Evolutionary conservation across 1,139 yeast species (phyloP).

Genomic region (Chernovozyma aurita): DNA sequence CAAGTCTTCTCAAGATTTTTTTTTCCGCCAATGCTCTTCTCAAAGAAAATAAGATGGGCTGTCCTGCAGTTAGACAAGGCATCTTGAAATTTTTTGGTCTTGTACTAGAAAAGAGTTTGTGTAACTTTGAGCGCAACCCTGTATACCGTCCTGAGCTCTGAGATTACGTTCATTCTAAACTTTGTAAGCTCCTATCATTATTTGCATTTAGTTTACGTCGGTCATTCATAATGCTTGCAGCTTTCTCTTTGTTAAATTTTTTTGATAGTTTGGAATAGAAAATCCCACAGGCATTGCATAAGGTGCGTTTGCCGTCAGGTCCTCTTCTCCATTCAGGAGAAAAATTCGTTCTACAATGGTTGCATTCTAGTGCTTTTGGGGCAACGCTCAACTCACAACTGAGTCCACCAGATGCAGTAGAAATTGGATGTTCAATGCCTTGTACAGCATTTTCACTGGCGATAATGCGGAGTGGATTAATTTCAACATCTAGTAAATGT

Average conservation of each 20-base stretch:
- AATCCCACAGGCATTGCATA: constrained; percentile 46
- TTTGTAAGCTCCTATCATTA: constrained; percentile 1
- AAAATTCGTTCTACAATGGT: constrained; percentile 25
- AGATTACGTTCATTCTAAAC: too few relatives aligned
- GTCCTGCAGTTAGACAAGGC: not conserved
- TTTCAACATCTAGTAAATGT: constrained; percentile 3
- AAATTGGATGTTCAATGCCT: constrained; percentile 3
- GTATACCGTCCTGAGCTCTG: too few relatives aligned
- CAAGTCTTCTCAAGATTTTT: not conserved
- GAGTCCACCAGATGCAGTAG: constrained; percentile 12
- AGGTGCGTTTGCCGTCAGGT: constrained; percentile 38
- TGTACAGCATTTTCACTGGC: constrained; percentile 3
- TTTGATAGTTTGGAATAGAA: constrained; percentile 32
- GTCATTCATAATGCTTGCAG: constrained; percentile 21
- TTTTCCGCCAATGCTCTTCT: constrained; percentile 3
- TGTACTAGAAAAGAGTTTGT: too few relatives aligned
- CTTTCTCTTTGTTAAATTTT: constrained; percentile 23
- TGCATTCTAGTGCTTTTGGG: constrained; percentile 16
- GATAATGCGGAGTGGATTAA: constrained; percentile 4
- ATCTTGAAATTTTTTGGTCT: too few relatives aligned
- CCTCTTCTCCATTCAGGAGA: constrained; percentile 49
- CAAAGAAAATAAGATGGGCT: constrained; percentile 3
- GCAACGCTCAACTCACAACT: constrained; percentile 15
- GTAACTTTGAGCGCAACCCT: too few relatives aligned
- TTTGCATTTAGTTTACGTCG: constrained; percentile 5